These are phyloP conservation scores for Trichoderma cornu-damae DNA, from an alignment of 2,329 filamentous ascomycete species.

Conservation along the genomic window DNA sequence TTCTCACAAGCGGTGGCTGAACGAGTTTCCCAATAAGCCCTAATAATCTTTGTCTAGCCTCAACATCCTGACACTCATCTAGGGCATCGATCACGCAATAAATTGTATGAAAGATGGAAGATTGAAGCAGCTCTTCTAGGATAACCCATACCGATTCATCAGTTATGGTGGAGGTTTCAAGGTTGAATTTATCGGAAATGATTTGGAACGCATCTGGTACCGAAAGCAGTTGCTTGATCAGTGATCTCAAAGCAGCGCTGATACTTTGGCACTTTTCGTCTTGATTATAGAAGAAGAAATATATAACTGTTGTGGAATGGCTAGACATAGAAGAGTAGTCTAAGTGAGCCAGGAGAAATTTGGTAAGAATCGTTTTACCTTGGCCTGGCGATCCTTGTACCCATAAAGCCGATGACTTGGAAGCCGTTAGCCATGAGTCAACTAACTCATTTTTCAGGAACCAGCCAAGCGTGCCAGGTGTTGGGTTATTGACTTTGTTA, in stretches of 20 bases:
- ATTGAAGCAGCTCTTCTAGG: background rate
- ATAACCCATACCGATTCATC: background rate
- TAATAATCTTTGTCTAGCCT: background rate
- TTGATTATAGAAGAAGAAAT: constrained; percentile 10
- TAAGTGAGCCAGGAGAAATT: background rate
- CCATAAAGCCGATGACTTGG: background rate
- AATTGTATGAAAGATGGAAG: background rate
- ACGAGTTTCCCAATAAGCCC: background rate
- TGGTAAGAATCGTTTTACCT: background rate
- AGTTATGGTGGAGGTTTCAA: background rate
- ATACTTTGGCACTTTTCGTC: background rate
- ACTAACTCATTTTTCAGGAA: background rate
- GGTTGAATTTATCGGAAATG: background rate
- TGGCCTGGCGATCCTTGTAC: background rate
- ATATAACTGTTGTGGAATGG: background rate
- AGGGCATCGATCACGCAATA: constrained; percentile 4
- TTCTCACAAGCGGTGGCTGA: background rate
- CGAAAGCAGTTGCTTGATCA: background rate
- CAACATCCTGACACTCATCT: background rate
- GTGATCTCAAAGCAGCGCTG: background rate
- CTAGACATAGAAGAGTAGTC: background rate
- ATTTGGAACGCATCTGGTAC: background rate
- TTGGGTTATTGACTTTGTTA: background rate
- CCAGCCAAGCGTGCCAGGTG: background rate
- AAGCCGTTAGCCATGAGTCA: background rate